Conservation (phyloP, 306 rosid genomes). For the Astragalus glycyphyllos region DNA sequence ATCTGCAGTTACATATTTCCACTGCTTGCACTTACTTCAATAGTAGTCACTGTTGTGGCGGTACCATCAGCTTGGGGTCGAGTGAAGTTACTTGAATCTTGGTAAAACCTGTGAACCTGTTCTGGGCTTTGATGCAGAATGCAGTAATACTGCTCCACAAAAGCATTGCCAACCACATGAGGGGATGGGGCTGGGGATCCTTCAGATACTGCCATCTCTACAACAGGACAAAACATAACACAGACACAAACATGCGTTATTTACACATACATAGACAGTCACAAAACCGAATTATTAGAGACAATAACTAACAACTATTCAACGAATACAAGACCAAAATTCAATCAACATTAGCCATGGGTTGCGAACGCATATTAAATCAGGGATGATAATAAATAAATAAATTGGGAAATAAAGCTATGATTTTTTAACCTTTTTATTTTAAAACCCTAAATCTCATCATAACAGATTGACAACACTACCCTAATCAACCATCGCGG, state of each 20-base stretch:
- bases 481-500: constrained; percentile 12
- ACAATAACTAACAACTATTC: neutral
- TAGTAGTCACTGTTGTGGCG: constrained; percentile 50
- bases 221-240: neutral
- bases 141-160: constrained; percentile 59
- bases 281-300: neutral
- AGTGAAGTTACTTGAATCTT: constrained; percentile 55
- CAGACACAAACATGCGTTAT: neutral
- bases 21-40: constrained; percentile 45
- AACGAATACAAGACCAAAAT: neutral
- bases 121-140: constrained; percentile 47
- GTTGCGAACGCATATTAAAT: no score
- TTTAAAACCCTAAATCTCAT: constrained; percentile 38
- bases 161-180: constrained; percentile 63
- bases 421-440: neutral
- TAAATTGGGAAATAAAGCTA: neutral
- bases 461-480: neutral
- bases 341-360: neutral
- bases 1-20: neutral
- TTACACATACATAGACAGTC: neutral
- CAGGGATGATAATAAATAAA: neutral
- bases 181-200: constrained; percentile 42
- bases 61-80: constrained; percentile 65
- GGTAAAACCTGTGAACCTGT: constrained; percentile 57
- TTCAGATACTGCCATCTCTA: constrained; percentile 65